Evolutionary conservation across 768 basidiomycete species (phyloP).

Genomic region (Mycena latifolia): DNA sequence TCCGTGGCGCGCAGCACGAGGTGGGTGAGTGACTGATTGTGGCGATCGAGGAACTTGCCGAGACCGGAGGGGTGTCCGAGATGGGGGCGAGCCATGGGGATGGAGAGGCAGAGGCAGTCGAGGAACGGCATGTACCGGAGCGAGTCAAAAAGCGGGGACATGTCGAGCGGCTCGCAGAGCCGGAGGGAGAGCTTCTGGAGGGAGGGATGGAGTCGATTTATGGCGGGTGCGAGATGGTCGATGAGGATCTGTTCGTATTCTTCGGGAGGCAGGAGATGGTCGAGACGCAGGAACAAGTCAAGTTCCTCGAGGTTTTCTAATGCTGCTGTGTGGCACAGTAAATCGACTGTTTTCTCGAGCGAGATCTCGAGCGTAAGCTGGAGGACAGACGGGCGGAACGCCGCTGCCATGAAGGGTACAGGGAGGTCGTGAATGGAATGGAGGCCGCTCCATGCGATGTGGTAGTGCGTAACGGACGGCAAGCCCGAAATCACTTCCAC

Average conservation of each 20-base stretch:
- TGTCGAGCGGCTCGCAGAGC: slow-evolving; percentile 59
- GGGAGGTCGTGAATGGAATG: slow-evolving; percentile 45
- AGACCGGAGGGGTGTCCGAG: slow-evolving; percentile 57
- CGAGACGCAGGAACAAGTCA: slow-evolving; percentile 56
- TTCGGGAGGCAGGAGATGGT: slow-evolving; percentile 41
- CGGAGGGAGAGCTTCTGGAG: slow-evolving; percentile 55
- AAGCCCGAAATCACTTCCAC: slow-evolving; percentile 57
- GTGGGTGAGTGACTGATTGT: slow-evolving; percentile 48
- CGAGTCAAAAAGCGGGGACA: slow-evolving; percentile 54
- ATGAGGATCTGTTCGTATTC: slow-evolving; percentile 48
- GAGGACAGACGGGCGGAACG: slow-evolving; percentile 52
- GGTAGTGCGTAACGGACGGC: slow-evolving; percentile 61
- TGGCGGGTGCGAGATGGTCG: slow-evolving; percentile 53
- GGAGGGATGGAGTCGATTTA: slow-evolving; percentile 49
- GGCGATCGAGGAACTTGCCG: slow-evolving; percentile 50
- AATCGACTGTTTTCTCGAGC: slow-evolving; percentile 53
- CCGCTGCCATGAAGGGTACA: slow-evolving; percentile 49
- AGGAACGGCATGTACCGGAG: slow-evolving; percentile 49
- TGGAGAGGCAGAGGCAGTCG: slow-evolving; percentile 51
- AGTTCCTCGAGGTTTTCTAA: slow-evolving; percentile 54
- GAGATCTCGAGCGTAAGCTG: slow-evolving; percentile 58
- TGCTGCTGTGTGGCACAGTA: slow-evolving; percentile 46
- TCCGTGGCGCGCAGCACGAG: slow-evolving; percentile 59
- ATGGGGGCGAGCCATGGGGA: slow-evolving; percentile 55
- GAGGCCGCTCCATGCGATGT: slow-evolving; percentile 63